phyloP scores from a whole-genome alignment of 257 asterid genomes.

The Capsicum chinense region DNA sequence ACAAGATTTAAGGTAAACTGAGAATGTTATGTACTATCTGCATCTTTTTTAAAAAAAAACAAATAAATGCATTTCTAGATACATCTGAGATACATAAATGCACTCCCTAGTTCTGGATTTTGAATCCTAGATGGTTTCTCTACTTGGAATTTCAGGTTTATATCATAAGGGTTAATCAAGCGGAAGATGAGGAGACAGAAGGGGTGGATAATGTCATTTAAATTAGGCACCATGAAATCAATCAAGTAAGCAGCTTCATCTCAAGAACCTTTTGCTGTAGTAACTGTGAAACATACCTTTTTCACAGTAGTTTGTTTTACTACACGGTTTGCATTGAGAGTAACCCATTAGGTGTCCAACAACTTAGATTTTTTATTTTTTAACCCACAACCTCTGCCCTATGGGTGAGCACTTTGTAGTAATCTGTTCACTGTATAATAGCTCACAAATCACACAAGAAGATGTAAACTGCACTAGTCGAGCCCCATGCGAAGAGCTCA shows the following conservation, averaged over 20 bases:
- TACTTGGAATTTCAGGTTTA: slow-evolving; percentile 45
- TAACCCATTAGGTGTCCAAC: no score
- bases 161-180: slow-evolving; percentile 53
- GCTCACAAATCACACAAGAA: no score
- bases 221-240: not conserved
- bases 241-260: slow-evolving; percentile 18
- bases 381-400: no score
- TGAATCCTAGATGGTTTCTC: not conserved
- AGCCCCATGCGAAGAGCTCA: no score
- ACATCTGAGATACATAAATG: not conserved
- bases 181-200: slow-evolving; percentile 33
- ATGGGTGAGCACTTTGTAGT: no score
- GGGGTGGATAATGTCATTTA: not conserved
- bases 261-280: not conserved
- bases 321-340: not conserved
- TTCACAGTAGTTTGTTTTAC: not conserved
- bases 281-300: not conserved
- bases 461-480: no score
- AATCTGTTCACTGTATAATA: no score
- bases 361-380: no score
- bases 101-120: not conserved
- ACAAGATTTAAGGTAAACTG: slow-evolving; percentile 57
- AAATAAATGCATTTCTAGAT: not conserved
- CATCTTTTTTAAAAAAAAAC: no score
- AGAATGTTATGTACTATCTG: not conserved